A percentile compares a stretch with the other conserved stretches of the same genome.
phyloP scores from a whole-genome alignment of 2,329 filamentous ascomycete species.

The Hypoxylon sp. region DNA sequence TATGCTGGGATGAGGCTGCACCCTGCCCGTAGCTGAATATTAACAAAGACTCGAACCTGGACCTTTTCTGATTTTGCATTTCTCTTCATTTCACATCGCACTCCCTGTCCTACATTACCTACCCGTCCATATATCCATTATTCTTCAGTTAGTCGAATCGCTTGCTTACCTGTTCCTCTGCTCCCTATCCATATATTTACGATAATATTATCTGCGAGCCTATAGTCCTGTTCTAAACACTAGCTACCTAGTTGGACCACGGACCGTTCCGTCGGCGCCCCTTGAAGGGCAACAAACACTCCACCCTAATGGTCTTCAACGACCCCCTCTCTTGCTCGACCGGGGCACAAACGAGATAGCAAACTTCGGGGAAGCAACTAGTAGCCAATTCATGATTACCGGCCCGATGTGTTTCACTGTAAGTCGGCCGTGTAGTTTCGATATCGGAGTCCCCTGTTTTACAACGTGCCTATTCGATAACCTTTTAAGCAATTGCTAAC shows the following conservation, averaged over 20 bases:
- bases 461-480: not conserved
- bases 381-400: slow-evolving; percentile 3
- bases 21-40: slow-evolving; percentile 38
- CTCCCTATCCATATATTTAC: slow-evolving; percentile 2
- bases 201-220: slow-evolving; percentile 1
- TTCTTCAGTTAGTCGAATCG: slow-evolving; percentile 6
- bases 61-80: slow-evolving; percentile 31
- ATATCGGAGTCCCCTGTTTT: slow-evolving; percentile 6
- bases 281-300: slow-evolving; percentile 18
- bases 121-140: slow-evolving; percentile 9
- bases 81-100: slow-evolving; percentile 42
- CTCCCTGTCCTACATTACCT: slow-evolving; percentile 10
- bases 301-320: slow-evolving; percentile 36
- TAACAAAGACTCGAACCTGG: slow-evolving; percentile 12
- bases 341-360: slow-evolving; percentile 31
- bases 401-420: slow-evolving; percentile 48
- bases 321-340: slow-evolving; percentile 31
- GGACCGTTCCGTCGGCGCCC: slow-evolving; percentile 14
- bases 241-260: slow-evolving; percentile 7
- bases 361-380: not conserved
- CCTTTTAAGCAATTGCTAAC: slow-evolving; percentile 32
- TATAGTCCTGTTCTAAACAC: slow-evolving; percentile 20
- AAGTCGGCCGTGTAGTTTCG: slow-evolving; percentile 21
- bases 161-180: slow-evolving; percentile 1
- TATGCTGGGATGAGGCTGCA: slow-evolving; percentile 44